These are phyloP conservation scores for Yarrowia osloensis DNA, from an alignment of 805 yeast species.

Conservation along the genomic window DNA sequence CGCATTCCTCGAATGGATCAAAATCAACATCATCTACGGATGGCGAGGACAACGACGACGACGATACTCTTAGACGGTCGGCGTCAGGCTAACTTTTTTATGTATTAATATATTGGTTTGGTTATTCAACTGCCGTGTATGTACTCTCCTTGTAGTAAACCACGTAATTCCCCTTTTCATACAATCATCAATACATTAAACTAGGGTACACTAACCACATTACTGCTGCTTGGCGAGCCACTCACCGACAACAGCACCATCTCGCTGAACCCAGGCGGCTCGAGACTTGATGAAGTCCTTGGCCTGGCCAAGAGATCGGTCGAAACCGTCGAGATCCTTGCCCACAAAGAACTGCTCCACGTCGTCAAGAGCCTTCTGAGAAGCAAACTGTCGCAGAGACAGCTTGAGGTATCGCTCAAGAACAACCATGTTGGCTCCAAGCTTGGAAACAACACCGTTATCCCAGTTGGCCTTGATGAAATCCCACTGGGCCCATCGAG, in stretches of 20 bases:
- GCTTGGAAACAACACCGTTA: conserved; percentile 45
- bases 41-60: background rate
- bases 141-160: background rate
- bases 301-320: conserved; percentile 57
- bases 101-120: background rate
- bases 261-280: conserved; percentile 54
- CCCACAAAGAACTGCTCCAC: conserved; percentile 49
- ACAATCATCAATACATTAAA: conserved; percentile 7
- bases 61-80: background rate
- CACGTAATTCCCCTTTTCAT: background rate
- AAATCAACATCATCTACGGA: conserved; percentile 11
- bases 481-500: conserved; percentile 52
- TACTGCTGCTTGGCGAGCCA: conserved; percentile 35
- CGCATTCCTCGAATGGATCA: conserved; percentile 15
- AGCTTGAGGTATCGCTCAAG: conserved; percentile 50
- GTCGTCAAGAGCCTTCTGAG: conserved; percentile 44
- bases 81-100: background rate
- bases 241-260: conserved; percentile 44
- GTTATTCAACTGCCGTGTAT: background rate
- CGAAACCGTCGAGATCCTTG: conserved; percentile 56
- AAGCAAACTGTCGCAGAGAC: conserved; percentile 44
- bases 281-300: conserved; percentile 57
- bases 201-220: background rate
- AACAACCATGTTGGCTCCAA: conserved; percentile 54
- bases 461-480: conserved; percentile 54